Conservation (phyloP, 371 early-diverging fungal species). For the Mucor saturninus region DNA sequence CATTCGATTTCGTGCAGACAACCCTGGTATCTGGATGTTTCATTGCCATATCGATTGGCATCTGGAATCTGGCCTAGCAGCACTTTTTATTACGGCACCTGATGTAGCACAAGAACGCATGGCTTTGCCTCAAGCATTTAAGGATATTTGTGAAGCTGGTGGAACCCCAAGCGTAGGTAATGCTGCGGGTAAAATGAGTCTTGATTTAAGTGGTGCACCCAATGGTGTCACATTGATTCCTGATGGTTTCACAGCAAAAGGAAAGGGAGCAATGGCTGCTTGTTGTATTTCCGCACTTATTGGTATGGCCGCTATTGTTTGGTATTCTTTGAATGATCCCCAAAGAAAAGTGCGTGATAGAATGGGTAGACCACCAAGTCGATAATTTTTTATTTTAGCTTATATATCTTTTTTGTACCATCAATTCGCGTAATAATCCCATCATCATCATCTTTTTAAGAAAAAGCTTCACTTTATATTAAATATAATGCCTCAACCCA, state of each 20-base stretch:
- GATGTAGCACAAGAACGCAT: conserved; percentile 31
- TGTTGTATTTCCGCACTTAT: conserved; percentile 72
- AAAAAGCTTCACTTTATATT: too few relatives aligned
- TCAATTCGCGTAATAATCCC: too few relatives aligned
- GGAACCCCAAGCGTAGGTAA: conserved; percentile 52
- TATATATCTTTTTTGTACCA: neutral
- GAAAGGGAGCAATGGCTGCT: conserved; percentile 70
- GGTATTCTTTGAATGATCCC: conserved; percentile 60
- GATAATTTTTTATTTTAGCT: neutral
- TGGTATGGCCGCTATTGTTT: conserved; percentile 73
- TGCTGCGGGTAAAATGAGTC: conserved; percentile 65
- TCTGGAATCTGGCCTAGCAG: conserved; percentile 49
- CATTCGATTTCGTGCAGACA: conserved; percentile 66
- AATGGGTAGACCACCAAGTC: conserved; percentile 8
- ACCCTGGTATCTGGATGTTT: conserved; percentile 72
- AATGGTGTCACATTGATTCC: conserved; percentile 57
- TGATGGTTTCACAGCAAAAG: conserved; percentile 65
- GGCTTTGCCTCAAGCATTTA: conserved; percentile 36
- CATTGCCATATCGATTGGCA: conserved; percentile 35
- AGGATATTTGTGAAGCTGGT: conserved; percentile 54
- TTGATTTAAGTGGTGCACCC: conserved; percentile 52
- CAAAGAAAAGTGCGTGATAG: neutral
- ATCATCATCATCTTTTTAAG: too few relatives aligned
- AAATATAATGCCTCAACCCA: too few relatives aligned
- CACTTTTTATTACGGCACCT: conserved; percentile 67